Evolutionary conservation across 352 stramenopile species (phyloP).

Genomic region (Phytophthora constricta): DNA sequence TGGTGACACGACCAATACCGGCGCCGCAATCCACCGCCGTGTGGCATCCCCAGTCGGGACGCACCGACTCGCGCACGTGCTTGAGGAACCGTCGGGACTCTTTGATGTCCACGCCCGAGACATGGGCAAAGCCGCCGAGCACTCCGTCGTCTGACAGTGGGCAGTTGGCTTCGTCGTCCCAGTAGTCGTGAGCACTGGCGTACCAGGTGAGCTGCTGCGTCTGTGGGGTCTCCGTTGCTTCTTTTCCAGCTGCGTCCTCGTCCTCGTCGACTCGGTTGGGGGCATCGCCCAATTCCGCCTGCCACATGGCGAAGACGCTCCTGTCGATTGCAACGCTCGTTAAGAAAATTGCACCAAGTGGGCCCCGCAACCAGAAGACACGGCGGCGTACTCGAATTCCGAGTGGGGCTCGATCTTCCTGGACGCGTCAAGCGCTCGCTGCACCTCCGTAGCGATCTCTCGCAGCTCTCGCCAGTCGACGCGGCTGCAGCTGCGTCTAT

Average conservation of each 20-base stretch:
- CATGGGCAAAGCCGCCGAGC: slow-evolving; percentile 90
- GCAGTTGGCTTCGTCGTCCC: slow-evolving; percentile 92
- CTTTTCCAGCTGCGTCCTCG: background rate
- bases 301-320: slow-evolving; percentile 81
- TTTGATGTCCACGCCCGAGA: slow-evolving; percentile 81
- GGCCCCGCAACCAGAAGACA: background rate
- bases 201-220: slow-evolving; percentile 63
- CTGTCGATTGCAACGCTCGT: slow-evolving; percentile 24
- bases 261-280: slow-evolving; percentile 10
- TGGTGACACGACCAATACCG: slow-evolving; percentile 96
- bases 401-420: slow-evolving; percentile 54
- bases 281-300: slow-evolving; percentile 57
- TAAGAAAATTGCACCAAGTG: background rate
- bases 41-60: slow-evolving; percentile 57
- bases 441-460: slow-evolving; percentile 56
- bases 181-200: slow-evolving; percentile 76
- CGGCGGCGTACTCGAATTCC: slow-evolving; percentile 61
- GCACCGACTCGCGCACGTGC: slow-evolving; percentile 43
- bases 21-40: slow-evolving; percentile 83
- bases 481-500: slow-evolving; percentile 32
- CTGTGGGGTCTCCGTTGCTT: background rate
- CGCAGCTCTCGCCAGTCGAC: slow-evolving; percentile 71
- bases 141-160: slow-evolving; percentile 93
- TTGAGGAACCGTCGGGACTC: slow-evolving; percentile 75
- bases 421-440: slow-evolving; percentile 67